These are phyloP conservation scores for Stereocaulon alpinum DNA, from an alignment of 495 filamentous ascomycete genomes.

Conservation along the genomic window DNA sequence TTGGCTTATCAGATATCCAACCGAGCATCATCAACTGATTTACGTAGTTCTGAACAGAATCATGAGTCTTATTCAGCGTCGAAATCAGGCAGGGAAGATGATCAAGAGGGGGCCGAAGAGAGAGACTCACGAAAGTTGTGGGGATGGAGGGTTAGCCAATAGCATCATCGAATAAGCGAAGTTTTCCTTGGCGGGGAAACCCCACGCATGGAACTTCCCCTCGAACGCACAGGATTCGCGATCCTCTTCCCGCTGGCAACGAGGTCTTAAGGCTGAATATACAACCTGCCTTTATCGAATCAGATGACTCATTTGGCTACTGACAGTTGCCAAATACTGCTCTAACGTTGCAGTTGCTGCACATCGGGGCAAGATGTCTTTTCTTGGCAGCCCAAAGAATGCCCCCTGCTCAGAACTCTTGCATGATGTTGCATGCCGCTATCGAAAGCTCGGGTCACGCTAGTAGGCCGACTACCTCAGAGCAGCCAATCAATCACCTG, in stretches of 20 bases:
- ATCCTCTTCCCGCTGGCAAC: not conserved
- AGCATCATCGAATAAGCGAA: not conserved
- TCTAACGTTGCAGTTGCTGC: constrained; percentile 1
- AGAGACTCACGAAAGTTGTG: not conserved
- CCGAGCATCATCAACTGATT: not conserved
- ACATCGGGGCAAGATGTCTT: not conserved
- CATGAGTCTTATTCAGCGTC: not conserved
- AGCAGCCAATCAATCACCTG: not conserved
- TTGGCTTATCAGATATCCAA: not conserved
- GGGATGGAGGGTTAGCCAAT: constrained; percentile 1
- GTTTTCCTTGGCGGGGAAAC: not conserved
- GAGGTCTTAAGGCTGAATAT: not conserved
- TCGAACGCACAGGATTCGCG: not conserved
- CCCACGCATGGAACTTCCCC: not conserved
- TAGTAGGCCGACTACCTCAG: not conserved
- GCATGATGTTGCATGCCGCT: constrained; percentile 1
- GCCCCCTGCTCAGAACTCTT: not conserved
- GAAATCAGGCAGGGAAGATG: not conserved
- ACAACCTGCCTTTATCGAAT: not conserved
- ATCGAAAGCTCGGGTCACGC: constrained; percentile 7
- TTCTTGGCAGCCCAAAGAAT: constrained; percentile 1
- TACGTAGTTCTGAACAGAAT: too few species aligned
- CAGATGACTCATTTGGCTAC: not conserved
- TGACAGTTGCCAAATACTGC: not conserved
- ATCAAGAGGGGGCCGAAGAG: not conserved